phyloP scores from a whole-genome alignment of 768 basidiomycete species.

The Phaeotremella skinneri region DNA sequence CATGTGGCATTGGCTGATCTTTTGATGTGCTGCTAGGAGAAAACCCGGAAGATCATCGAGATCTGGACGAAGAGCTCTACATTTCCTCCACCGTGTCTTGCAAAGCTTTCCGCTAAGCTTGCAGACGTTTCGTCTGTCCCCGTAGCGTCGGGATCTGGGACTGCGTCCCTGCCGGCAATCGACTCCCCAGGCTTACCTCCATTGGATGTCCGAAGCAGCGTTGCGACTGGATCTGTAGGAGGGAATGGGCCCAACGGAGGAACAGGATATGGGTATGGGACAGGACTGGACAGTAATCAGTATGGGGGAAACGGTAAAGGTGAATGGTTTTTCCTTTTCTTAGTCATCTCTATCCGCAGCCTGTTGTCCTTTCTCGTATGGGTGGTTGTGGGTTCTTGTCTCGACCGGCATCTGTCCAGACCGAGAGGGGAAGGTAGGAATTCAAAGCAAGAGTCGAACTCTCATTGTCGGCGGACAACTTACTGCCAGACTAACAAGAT shows the following conservation, averaged over 20 bases:
- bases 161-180: constrained; percentile 5
- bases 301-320: constrained; percentile 4
- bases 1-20: constrained; percentile 13
- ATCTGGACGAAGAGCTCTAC: constrained; percentile 92
- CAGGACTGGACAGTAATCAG: background rate
- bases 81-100: constrained; percentile 73
- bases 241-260: no score
- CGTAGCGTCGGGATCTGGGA: constrained; percentile 8
- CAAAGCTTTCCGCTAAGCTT: constrained; percentile 57
- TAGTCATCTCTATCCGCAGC: background rate
- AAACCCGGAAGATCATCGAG: constrained; percentile 93
- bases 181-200: constrained; percentile 25
- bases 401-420: no score
- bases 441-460: no score
- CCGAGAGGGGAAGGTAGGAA: no score
- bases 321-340: constrained; percentile 10
- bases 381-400: no score
- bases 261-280: constrained; percentile 1
- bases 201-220: background rate
- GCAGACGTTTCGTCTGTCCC: constrained; percentile 15
- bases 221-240: background rate
- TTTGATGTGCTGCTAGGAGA: no score
- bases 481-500: constrained; percentile 1
- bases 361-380: background rate
- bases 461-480: no score